Evolutionary conservation across 164 flowering plant genomes (phyloP).

Genomic region (Protea cynaroides): DNA sequence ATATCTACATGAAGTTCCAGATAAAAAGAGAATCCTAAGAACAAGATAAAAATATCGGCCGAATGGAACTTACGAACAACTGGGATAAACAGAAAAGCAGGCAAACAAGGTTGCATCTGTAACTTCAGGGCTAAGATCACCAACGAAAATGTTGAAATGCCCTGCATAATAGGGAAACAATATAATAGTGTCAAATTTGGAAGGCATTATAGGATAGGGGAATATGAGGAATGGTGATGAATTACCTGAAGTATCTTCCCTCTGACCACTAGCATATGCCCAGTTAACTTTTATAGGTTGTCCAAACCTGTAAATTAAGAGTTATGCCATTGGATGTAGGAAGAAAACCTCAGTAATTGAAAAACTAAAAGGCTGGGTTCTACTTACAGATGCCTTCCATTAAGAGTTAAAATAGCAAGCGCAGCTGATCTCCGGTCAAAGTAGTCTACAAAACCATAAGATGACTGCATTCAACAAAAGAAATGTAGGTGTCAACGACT

Average conservation of each 20-base stretch:
- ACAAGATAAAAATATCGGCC: not conserved
- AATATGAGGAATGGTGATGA: not conserved
- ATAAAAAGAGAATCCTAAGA: not conserved
- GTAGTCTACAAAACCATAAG: constrained; percentile 74
- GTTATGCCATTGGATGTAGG: not conserved
- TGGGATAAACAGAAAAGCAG: constrained; percentile 85
- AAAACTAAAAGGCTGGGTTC: not conserved
- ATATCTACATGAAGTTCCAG: not conserved
- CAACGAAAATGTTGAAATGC: constrained; percentile 91
- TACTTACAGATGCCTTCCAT: constrained; percentile 66
- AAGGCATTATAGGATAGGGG: not conserved
- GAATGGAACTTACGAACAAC: constrained; percentile 82
- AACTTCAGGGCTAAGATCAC: constrained; percentile 97
- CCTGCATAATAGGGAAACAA: constrained; percentile 33
- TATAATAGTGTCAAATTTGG: not conserved
- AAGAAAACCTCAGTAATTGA: constrained; percentile 1
- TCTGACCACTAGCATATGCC: constrained; percentile 75
- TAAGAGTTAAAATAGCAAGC: constrained; percentile 58
- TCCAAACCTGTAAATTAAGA: constrained; percentile 52
- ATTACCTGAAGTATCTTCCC: constrained; percentile 67
- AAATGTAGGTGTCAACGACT: not conserved
- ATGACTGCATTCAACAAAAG: constrained; percentile 41
- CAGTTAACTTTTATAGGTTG: constrained; percentile 81
- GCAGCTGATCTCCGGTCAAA: constrained; percentile 68
- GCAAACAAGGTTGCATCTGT: constrained; percentile 93